phyloP scores from a whole-genome alignment of 2,329 filamentous ascomycete species.

The Pseudopyricularia cyperi region DNA sequence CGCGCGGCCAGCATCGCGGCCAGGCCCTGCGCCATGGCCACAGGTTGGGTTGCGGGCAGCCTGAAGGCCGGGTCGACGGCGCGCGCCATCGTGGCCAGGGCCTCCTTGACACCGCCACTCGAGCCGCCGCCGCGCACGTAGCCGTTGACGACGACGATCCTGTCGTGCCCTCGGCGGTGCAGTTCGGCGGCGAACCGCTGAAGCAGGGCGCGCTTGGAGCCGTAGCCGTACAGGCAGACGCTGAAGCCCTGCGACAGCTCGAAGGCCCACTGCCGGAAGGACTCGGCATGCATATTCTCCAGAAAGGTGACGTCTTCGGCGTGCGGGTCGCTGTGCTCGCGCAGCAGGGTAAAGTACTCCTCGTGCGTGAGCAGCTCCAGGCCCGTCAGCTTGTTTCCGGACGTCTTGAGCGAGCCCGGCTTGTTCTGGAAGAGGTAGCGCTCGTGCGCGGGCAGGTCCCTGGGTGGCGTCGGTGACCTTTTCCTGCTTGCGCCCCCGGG shows the following conservation, averaged over 20 bases:
- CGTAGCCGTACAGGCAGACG: conserved; percentile 83
- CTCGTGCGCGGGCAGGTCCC: conserved; percentile 75
- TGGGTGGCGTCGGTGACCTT: conserved; percentile 66
- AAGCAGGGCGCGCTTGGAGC: conserved; percentile 69
- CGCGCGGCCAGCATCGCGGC: conserved; percentile 40
- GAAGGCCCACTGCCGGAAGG: conserved; percentile 86
- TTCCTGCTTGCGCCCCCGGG: conserved; percentile 27
- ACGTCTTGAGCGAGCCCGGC: conserved; percentile 69
- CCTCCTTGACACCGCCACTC: conserved; percentile 27
- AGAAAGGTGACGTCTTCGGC: conserved; percentile 57
- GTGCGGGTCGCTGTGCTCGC: conserved; percentile 56
- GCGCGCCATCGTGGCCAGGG: conserved; percentile 54
- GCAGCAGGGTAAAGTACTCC: conserved; percentile 68
- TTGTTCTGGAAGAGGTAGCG: conserved; percentile 90
- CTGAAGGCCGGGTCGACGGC: conserved; percentile 41
- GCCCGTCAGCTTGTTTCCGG: conserved; percentile 65
- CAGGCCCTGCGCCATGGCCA: conserved; percentile 55
- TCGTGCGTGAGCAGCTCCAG: conserved; percentile 75
- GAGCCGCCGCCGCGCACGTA: conserved; percentile 61
- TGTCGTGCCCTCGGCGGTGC: conserved; percentile 35
- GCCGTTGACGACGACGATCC: conserved; percentile 77
- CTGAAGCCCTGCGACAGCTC: conserved; percentile 81
- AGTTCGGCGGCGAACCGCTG: conserved; percentile 63
- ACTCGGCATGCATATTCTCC: conserved; percentile 60
- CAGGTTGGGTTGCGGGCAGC: conserved; percentile 42